Base-by-base conservation (phyloP, 345 rosid species). In the Linum trigynum region DNA sequence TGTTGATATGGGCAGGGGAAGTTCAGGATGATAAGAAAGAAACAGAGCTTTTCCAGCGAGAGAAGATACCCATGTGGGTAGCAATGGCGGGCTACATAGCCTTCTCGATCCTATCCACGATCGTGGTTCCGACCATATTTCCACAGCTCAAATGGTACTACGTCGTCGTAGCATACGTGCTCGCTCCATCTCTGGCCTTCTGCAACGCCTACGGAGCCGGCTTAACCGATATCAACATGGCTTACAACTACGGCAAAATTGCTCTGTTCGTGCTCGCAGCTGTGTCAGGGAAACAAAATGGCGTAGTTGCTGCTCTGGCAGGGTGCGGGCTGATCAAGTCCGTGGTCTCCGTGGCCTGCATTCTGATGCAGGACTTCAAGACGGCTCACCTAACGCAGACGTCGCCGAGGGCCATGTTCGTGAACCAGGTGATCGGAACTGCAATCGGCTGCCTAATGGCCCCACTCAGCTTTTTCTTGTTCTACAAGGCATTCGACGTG, bases 131-230 rank as follows among this genome's bases (percentile, higher is more conserved):
- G 8, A 66, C 78, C 64, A 89, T 92, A 79, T 92, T 92, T 76
- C 95, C 95, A 51, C 82, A 89, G 79, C 90, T 92, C 12, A 89
- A 86, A 72, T 89, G 97, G 98, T 89, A 89, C 72, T 87, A 75
- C 42, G 85, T 89, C 39, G 67, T 92, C 5, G 71, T 82, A 7
- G 89, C 98, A 38, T 92, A 89, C 77, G 64, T 87, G 43, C 78
- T 92, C 12, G 95, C 92, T 51, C 98, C 97, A 16, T 85, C 91
- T 58, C 82, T 92, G 1, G 84, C 97, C 2, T 92, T 92, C 76
- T 92, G 98, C 81, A 89, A 89, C 57, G 96, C 96, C 2, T 92
- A 89, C 56, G 97, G 98, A 40, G 87, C 96, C 3, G 97, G 97
- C 14, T 92, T 92, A 12, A 92, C 97, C 0, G 97, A 92, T 70